Conservation (phyloP, 805 yeast species). For the Hanseniaspora valbyensis region DNA sequence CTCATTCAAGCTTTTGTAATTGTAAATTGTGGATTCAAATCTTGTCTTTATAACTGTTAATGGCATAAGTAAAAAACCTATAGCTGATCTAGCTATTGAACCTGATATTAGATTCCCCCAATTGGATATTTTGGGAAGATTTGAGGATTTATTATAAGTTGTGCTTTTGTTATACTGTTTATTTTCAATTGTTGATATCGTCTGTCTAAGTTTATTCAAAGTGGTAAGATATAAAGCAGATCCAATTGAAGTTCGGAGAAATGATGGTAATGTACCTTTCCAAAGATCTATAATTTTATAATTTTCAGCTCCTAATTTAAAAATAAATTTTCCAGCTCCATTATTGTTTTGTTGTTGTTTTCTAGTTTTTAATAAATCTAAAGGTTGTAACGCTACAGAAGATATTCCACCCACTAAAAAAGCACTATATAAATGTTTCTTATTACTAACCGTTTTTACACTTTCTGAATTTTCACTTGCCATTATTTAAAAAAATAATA, state of each 20-base stretch:
- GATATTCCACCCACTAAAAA: conserved; percentile 76
- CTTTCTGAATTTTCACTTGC: too few relatives aligned
- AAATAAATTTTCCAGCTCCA: conserved; percentile 21
- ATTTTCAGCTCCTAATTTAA: conserved; percentile 22
- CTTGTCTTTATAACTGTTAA: conserved; percentile 82
- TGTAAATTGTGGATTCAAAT: conserved; percentile 69
- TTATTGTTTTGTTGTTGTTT: conserved; percentile 48
- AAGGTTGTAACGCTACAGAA: conserved; percentile 71
- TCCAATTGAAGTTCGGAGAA: conserved; percentile 80
- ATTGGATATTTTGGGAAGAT: conserved; percentile 60
- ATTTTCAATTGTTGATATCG: conserved; percentile 30
- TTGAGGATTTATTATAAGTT: conserved; percentile 27
- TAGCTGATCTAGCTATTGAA: conserved; percentile 62
- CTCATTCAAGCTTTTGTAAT: conserved; percentile 50
- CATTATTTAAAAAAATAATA: neutral
- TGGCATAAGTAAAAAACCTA: conserved; percentile 89
- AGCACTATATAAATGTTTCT: conserved; percentile 60
- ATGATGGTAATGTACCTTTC: conserved; percentile 92
- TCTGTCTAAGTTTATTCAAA: conserved; percentile 47
- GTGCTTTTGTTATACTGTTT: conserved; percentile 2
- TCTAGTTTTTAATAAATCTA: conserved; percentile 79
- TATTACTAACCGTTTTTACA: neutral
- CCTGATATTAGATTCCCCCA: conserved; percentile 66
- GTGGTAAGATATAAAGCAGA: conserved; percentile 75
- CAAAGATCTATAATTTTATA: conserved; percentile 45